Conservation (phyloP, 1,139 yeast genomes). For the Scheffersomyces segobiensis region DNA sequence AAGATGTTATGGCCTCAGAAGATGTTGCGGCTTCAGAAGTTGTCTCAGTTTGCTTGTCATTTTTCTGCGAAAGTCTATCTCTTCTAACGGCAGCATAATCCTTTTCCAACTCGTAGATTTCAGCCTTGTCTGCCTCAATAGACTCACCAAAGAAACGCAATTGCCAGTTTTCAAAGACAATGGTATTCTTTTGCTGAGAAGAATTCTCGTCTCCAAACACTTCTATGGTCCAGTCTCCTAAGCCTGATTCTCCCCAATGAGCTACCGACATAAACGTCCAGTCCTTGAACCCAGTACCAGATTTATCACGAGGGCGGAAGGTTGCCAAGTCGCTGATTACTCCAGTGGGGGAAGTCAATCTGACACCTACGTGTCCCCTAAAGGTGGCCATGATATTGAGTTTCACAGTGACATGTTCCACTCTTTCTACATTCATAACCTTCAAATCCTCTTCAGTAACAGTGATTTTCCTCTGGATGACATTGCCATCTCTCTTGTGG, state of each 20-base stretch:
- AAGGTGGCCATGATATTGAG: conserved; percentile 64
- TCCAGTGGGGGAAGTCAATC: conserved; percentile 74
- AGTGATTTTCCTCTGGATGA: conserved; percentile 43
- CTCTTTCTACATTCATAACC: conserved; percentile 59
- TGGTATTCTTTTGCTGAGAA: conserved; percentile 25
- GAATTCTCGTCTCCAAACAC: conserved; percentile 41
- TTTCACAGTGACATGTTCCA: conserved; percentile 86
- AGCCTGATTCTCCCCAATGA: conserved; percentile 91
- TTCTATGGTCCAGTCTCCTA: conserved; percentile 79
- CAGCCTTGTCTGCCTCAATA: conserved; percentile 61
- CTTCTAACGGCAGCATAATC: conserved; percentile 45
- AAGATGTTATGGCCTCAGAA: neutral
- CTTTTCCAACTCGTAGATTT: conserved; percentile 37
- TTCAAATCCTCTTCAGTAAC: conserved; percentile 53
- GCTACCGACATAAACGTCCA: conserved; percentile 99
- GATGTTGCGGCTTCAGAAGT: conserved; percentile 1
- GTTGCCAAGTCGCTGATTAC: conserved; percentile 73
- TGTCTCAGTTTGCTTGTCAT: conserved; percentile 7
- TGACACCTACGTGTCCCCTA: conserved; percentile 72
- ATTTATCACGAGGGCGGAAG: conserved; percentile 60
- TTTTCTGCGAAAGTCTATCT: conserved; percentile 18
- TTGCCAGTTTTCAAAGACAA: conserved; percentile 69
- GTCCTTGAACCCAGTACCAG: conserved; percentile 59
- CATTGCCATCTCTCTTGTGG: conserved; percentile 16
- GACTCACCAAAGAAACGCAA: conserved; percentile 81